phyloP scores from a whole-genome alignment of 2,329 filamentous ascomycete genomes.

The Sordariomycetes sp. region DNA sequence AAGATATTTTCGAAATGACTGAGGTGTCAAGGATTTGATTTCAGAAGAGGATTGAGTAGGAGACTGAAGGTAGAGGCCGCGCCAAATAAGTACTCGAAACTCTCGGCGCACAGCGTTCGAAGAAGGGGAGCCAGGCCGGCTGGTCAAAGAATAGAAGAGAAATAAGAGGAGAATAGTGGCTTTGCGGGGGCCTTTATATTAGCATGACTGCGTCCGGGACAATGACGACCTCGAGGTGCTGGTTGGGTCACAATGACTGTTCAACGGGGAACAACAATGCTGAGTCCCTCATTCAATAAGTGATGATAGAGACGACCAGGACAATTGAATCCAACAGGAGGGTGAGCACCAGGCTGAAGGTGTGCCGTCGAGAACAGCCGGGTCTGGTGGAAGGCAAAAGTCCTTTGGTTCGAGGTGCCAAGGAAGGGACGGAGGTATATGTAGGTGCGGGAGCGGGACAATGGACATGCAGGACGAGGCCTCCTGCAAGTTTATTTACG shows the following conservation, averaged over 20 bases:
- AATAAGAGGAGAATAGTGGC: neutral
- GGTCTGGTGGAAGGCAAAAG: neutral
- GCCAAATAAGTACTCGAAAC: neutral
- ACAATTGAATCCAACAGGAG: neutral
- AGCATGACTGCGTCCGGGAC: neutral
- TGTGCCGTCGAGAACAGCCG: neutral
- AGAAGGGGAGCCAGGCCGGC: neutral
- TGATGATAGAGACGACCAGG: neutral
- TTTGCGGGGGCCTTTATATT: neutral
- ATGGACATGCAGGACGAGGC: constrained; percentile 1
- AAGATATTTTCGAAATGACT: neutral
- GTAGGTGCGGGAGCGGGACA: neutral
- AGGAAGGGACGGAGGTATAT: neutral
- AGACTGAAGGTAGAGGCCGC: neutral
- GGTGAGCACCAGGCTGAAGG: neutral
- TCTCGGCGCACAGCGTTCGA: neutral
- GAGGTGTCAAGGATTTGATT: neutral
- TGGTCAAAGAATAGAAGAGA: constrained; percentile 1
- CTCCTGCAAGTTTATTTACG: constrained; percentile 2
- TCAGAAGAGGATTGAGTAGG: neutral
- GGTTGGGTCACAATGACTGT: neutral
- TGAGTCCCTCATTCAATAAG: neutral
- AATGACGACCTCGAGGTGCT: neutral
- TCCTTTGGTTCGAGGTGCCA: neutral
- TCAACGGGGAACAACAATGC: neutral